Evolutionary conservation across 2,329 filamentous ascomycete species (phyloP).

Genomic region (Microsporum canis): DNA sequence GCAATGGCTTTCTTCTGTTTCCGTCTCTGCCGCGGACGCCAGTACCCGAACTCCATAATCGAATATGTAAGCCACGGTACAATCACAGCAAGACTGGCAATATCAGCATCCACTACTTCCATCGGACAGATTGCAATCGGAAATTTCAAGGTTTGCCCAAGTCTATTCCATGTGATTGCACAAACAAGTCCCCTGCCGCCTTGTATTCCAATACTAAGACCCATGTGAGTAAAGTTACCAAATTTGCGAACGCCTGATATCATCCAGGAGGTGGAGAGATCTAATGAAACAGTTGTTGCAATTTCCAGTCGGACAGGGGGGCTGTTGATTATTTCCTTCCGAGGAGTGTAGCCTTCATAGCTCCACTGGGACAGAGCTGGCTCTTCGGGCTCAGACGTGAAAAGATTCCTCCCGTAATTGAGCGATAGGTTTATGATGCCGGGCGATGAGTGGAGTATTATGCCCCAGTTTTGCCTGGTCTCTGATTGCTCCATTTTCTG

Average conservation of each 20-base stretch:
- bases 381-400: slow-evolving; percentile 26
- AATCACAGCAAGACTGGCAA: slow-evolving; percentile 26
- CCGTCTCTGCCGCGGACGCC: slow-evolving; percentile 29
- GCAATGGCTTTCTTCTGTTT: slow-evolving; percentile 26
- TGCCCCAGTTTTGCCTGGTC: slow-evolving; percentile 26
- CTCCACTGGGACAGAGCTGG: slow-evolving; percentile 31
- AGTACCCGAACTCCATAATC: slow-evolving; percentile 32
- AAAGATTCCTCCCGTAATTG: slow-evolving; percentile 29
- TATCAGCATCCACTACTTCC: slow-evolving; percentile 24
- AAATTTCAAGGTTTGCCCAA: slow-evolving; percentile 31
- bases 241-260: slow-evolving; percentile 29
- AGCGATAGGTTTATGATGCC: slow-evolving; percentile 21
- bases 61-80: slow-evolving; percentile 32
- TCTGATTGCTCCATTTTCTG: slow-evolving; percentile 14
- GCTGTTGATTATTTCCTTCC: slow-evolving; percentile 20
- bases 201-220: slow-evolving; percentile 30
- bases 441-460: slow-evolving; percentile 23
- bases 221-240: slow-evolving; percentile 29
- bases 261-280: slow-evolving; percentile 25
- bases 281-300: slow-evolving; percentile 18
- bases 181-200: slow-evolving; percentile 26
- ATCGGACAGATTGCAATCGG: slow-evolving; percentile 30
- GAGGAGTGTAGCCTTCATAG: slow-evolving; percentile 29
- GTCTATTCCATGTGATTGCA: slow-evolving; percentile 30
- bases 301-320: slow-evolving; percentile 29